These are phyloP conservation scores for Neurospora sp. DNA, from an alignment of 495 filamentous ascomycete genomes.

Conservation along the genomic window DNA sequence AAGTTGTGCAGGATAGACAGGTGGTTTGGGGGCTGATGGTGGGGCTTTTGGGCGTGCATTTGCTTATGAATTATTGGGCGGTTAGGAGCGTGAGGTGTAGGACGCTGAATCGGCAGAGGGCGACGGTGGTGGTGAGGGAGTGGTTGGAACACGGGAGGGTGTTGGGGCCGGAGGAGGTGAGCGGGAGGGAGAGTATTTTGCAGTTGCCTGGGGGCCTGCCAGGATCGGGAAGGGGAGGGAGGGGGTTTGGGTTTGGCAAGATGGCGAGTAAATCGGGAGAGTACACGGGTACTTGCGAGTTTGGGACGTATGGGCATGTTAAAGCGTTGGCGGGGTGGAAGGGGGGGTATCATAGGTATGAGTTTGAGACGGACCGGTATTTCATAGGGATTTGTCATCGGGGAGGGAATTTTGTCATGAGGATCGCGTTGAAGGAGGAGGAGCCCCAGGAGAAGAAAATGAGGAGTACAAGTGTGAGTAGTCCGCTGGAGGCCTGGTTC, in stretches of 20 bases:
- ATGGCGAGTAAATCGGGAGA: conserved; percentile 35
- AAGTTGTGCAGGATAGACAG: conserved; percentile 54
- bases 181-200: conserved; percentile 63
- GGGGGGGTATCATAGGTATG: conserved; percentile 34
- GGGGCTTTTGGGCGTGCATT: conserved; percentile 60
- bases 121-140: conserved; percentile 65
- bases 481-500: conserved; percentile 62
- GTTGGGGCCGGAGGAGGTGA: conserved; percentile 53
- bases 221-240: not conserved
- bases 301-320: conserved; percentile 31
- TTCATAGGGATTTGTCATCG: conserved; percentile 44
- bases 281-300: conserved; percentile 34
- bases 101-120: conserved; percentile 79
- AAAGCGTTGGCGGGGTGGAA: conserved; percentile 12
- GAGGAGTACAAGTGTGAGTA: conserved; percentile 17
- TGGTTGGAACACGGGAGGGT: conserved; percentile 42
- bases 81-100: conserved; percentile 76
- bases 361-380: conserved; percentile 44
- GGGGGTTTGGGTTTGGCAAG: not conserved
- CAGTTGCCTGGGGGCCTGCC: conserved; percentile 24
- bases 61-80: conserved; percentile 74
- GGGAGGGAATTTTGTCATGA: conserved; percentile 31
- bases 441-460: not conserved
- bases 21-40: conserved; percentile 72
- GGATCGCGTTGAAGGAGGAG: conserved; percentile 55